A percentile compares a stretch with the other conserved stretches of the same genome.
These are phyloP conservation scores for Fistulinella cinereoalba DNA, from an alignment of 1,284 basidiomycete genomes.

Conservation along the genomic window DNA sequence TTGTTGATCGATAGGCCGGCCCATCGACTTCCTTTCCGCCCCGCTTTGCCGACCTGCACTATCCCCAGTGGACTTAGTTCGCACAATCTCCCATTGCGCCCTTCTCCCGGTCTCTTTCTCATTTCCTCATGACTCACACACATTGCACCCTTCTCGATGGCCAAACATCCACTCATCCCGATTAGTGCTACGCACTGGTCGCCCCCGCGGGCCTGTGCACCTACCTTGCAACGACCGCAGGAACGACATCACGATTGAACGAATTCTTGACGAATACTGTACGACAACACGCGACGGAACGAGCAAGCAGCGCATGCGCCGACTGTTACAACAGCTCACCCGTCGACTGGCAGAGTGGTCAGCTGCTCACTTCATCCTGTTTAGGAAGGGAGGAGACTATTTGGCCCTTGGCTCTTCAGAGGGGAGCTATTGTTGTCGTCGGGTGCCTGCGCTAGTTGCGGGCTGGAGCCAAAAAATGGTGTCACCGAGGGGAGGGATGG, in stretches of 20 bases:
- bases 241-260: slow-evolving; percentile 37
- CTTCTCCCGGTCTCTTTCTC: slow-evolving; percentile 11
- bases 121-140: slow-evolving; percentile 21
- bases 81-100: slow-evolving; percentile 29
- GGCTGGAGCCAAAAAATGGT: slow-evolving; percentile 25
- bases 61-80: slow-evolving; percentile 26
- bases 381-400: slow-evolving; percentile 5
- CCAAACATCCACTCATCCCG: slow-evolving; percentile 24
- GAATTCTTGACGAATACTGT: slow-evolving; percentile 49
- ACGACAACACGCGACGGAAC: slow-evolving; percentile 31
- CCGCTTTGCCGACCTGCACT: slow-evolving; percentile 12
- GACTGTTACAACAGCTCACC: slow-evolving; percentile 19
- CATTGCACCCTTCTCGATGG: slow-evolving; percentile 23
- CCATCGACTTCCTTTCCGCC: slow-evolving; percentile 18
- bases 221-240: slow-evolving; percentile 38
- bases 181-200: slow-evolving; percentile 10
- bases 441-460: slow-evolving; percentile 33
- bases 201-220: slow-evolving; percentile 13
- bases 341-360: slow-evolving; percentile 10
- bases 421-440: slow-evolving; percentile 18
- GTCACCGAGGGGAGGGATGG: slow-evolving; percentile 19
- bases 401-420: slow-evolving; percentile 19
- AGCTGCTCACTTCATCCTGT: slow-evolving; percentile 10
- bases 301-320: slow-evolving; percentile 23
- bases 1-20: slow-evolving; percentile 41